Conservation (phyloP, 352 stramenopile genomes). For the Thraustochytrium sp. region DNA sequence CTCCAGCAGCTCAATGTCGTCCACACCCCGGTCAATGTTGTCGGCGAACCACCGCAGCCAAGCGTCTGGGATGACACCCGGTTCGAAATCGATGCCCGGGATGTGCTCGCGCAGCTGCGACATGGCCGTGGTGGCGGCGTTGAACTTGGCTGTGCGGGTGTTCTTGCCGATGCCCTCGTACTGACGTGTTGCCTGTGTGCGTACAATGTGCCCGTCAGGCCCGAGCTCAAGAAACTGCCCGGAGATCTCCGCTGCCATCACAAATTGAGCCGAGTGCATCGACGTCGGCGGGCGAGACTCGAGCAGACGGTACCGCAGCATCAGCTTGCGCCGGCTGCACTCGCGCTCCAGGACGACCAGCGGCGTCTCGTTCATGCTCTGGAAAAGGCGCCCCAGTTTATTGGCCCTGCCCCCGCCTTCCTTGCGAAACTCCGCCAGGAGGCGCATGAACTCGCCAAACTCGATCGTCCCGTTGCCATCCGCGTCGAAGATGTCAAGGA, state of each 20-base stretch:
- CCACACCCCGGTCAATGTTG: slow-evolving; percentile 8
- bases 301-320: neutral
- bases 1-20: slow-evolving; percentile 15
- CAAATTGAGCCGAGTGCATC: neutral
- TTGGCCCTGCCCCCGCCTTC: neutral
- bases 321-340: neutral
- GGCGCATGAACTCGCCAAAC: slow-evolving; percentile 17
- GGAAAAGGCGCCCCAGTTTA: neutral
- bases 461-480: neutral
- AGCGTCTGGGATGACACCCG: neutral
- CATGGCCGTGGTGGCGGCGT: slow-evolving; percentile 11
- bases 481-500: neutral
- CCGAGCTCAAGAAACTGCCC: neutral
- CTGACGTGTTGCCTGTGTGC: neutral
- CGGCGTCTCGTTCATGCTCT: neutral
- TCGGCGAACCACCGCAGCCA: slow-evolving; percentile 25
- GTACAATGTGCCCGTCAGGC: neutral
- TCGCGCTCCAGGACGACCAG: slow-evolving; percentile 22
- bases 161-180: slow-evolving; percentile 24
- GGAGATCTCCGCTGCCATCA: neutral
- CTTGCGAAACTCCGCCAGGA: neutral
- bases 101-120: neutral
- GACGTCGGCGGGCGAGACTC: neutral
- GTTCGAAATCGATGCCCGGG: slow-evolving; percentile 3
- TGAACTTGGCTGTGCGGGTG: slow-evolving; percentile 28